A percentile compares a stretch with the other conserved stretches of the same genome.
Conservation (phyloP, 2,329 filamentous ascomycete species). For the Teratosphaeria zuluensis region DNA sequence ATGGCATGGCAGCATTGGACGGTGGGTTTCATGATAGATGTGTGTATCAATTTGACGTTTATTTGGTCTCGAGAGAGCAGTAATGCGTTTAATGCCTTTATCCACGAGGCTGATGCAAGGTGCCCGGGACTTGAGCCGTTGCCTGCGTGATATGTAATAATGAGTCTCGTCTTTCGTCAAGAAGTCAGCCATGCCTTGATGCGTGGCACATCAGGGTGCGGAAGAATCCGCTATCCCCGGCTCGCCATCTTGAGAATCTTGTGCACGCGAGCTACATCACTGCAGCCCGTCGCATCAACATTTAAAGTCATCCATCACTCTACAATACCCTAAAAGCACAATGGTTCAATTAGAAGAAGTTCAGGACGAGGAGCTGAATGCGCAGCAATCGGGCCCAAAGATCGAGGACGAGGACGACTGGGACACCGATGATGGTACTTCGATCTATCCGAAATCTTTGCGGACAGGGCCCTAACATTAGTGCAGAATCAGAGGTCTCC, state of each 20-base stretch:
- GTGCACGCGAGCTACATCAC: not conserved
- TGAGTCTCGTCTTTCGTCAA: too few species aligned
- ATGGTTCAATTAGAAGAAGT: conserved; percentile 98
- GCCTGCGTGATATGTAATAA: too few species aligned
- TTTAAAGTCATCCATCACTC: not conserved
- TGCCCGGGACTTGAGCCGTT: too few species aligned
- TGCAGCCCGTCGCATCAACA: not conserved
- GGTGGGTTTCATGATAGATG: not conserved
- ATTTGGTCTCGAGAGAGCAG: not conserved
- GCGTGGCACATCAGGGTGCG: too few species aligned
- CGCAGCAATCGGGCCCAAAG: conserved; percentile 53
- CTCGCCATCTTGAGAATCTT: not conserved
- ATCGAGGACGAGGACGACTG: conserved; percentile 65
- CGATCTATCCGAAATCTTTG: conserved; percentile 14
- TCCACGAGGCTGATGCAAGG: too few species aligned
- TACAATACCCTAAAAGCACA: conserved; percentile 26
- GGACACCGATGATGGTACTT: conserved; percentile 80
- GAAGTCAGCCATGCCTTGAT: too few species aligned
- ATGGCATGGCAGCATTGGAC: not conserved
- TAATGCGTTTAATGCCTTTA: too few species aligned
- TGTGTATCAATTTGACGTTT: not conserved
- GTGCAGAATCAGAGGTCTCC: conserved; percentile 68
- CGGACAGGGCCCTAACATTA: not conserved
- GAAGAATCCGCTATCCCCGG: too few species aligned
- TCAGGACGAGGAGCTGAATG: conserved; percentile 87